Percentiles rank a stretch among this genome's conserved stretches.
phyloP scores from a whole-genome alignment of 495 filamentous ascomycete species.

The Neurospora sp. region DNA sequence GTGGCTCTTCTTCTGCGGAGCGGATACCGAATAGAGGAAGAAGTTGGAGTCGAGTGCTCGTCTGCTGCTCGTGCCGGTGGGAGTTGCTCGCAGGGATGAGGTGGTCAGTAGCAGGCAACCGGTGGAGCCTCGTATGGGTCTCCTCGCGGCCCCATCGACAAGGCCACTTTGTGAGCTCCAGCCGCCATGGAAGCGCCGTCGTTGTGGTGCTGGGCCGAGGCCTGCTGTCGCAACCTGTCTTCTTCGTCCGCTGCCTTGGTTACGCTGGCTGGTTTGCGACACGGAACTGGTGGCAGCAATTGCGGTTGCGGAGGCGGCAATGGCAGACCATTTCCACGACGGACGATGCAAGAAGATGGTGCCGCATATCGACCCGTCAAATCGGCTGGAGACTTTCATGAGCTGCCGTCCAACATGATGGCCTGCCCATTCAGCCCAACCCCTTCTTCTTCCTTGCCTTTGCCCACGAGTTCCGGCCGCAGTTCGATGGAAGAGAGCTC shows the following conservation, averaged over 20 bases:
- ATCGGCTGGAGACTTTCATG: conserved; percentile 43
- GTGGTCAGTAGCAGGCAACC: conserved; percentile 5
- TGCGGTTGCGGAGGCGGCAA: not conserved
- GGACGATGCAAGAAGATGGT: conserved; percentile 32
- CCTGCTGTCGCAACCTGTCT: not conserved
- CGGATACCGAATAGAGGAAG: conserved; percentile 7
- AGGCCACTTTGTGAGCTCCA: not conserved
- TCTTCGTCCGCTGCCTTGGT: not conserved
- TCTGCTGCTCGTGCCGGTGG: not conserved
- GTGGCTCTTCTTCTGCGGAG: conserved; percentile 4
- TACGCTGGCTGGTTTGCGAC: not conserved
- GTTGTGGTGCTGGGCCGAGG: not conserved
- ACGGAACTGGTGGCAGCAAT: not conserved
- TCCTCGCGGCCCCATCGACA: not conserved
- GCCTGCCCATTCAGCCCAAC: conserved; percentile 29
- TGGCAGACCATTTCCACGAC: conserved; percentile 22
- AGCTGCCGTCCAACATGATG: conserved; percentile 36
- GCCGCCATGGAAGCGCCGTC: not conserved
- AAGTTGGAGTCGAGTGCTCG: conserved; percentile 7
- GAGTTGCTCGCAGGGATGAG: conserved; percentile 2
- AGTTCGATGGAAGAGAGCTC: not conserved
- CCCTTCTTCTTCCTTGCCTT: conserved; percentile 9
- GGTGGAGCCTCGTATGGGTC: not conserved
- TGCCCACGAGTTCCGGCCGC: conserved; percentile 5
- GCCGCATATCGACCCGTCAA: conserved; percentile 44